Conservation (phyloP, 768 basidiomycete species). For the Gloeopeniophorella convolvens region DNA sequence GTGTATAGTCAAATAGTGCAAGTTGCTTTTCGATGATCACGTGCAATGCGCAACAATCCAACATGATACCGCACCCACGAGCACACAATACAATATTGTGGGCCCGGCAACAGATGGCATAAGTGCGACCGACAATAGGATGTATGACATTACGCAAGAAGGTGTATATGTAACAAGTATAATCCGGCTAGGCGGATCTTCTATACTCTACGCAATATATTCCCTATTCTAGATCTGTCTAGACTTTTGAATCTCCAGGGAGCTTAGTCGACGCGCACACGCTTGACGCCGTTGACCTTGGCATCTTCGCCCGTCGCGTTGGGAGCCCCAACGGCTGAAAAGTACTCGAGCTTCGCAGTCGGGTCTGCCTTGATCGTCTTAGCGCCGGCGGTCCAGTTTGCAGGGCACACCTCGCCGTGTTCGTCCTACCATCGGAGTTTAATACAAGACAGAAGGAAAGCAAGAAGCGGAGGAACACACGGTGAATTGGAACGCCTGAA, state of each 20-base stretch:
- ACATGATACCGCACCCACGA: too few species aligned
- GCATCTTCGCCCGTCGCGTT: conserved; percentile 25
- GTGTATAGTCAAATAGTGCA: too few species aligned
- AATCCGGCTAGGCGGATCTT: too few species aligned
- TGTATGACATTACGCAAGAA: too few species aligned
- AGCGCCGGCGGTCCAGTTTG: conserved; percentile 77
- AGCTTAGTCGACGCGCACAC: conserved; percentile 46
- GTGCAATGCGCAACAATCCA: too few species aligned
- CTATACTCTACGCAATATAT: not conserved
- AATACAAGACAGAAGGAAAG: too few species aligned
- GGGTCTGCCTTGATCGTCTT: conserved; percentile 83
- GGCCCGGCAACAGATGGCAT: too few species aligned
- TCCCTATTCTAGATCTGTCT: not conserved
- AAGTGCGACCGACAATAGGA: too few species aligned
- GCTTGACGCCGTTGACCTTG: conserved; percentile 47
- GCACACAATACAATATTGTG: too few species aligned
- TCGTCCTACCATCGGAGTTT: conserved; percentile 55
- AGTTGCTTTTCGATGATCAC: too few species aligned
- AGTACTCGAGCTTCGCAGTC: conserved; percentile 68
- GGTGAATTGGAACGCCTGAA: conserved; percentile 91
- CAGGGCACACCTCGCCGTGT: conserved; percentile 91
- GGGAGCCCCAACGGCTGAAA: conserved; percentile 33
- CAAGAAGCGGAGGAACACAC: conserved; percentile 35
- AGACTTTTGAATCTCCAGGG: too few species aligned
- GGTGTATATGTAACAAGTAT: too few species aligned